Evolutionary conservation across 2,329 filamentous ascomycete species (phyloP).

Genomic region (Curvularia eragrostidis): DNA sequence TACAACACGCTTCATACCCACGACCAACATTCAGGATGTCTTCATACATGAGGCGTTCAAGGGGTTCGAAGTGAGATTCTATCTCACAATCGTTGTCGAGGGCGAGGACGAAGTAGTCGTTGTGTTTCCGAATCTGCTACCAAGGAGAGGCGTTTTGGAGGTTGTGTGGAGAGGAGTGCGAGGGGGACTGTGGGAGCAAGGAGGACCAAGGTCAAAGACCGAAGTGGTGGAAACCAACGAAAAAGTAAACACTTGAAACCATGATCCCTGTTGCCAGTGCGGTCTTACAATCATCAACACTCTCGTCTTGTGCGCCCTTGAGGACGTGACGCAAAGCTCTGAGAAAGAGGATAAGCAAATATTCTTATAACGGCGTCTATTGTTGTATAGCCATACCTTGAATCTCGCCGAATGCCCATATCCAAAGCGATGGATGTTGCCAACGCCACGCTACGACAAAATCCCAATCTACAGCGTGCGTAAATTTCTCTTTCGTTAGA

Average conservation of each 20-base stretch:
- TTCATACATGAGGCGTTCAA: constrained; percentile 94
- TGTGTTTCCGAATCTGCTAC: constrained; percentile 87
- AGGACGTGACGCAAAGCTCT: background rate
- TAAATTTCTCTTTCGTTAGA: background rate
- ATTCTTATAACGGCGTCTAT: constrained; percentile 2
- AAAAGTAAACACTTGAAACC: background rate
- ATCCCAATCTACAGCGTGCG: background rate
- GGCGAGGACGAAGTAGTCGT: constrained; percentile 88
- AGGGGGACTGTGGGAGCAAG: constrained; percentile 77
- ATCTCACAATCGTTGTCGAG: constrained; percentile 87
- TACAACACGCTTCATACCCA: constrained; percentile 82
- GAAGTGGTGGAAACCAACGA: background rate
- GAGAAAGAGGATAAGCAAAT: constrained; percentile 14
- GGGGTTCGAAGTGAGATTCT: constrained; percentile 89
- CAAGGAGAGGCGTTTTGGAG: constrained; percentile 76
- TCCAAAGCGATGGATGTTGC: constrained; percentile 2
- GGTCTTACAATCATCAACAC: background rate
- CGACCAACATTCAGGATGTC: constrained; percentile 88
- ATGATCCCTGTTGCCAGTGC: background rate
- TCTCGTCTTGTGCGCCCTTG: background rate
- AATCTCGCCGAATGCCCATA: constrained; percentile 4
- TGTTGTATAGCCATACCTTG: constrained; percentile 18
- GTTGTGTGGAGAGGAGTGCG: constrained; percentile 87
- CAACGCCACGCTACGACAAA: background rate
- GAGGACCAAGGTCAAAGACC: background rate